Conservation (phyloP, 768 basidiomycete genomes). For the Pisolithus tinctorius region DNA sequence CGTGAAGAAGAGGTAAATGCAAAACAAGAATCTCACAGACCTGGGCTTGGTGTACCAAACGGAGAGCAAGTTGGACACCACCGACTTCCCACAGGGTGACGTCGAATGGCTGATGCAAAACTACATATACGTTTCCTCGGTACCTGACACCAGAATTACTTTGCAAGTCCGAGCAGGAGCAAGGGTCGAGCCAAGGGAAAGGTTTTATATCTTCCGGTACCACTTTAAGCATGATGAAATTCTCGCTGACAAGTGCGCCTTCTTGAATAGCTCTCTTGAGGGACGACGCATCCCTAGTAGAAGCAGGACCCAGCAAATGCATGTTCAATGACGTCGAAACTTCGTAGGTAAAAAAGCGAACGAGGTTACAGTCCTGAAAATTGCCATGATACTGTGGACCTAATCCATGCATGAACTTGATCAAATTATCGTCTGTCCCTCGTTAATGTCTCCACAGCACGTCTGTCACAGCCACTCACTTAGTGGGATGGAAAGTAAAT, state of each 20-base stretch:
- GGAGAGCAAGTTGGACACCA: constrained; percentile 66
- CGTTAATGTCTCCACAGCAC: constrained; percentile 10
- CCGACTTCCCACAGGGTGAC: constrained; percentile 77
- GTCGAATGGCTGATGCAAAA: constrained; percentile 63
- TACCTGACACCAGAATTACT: not conserved
- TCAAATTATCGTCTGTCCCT: constrained; percentile 56
- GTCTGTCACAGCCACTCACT: constrained; percentile 29
- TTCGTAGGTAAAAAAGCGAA: constrained; percentile 79
- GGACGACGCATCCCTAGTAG: constrained; percentile 27
- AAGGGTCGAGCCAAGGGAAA: constrained; percentile 10
- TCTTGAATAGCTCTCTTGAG: constrained; percentile 36
- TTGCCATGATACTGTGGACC: constrained; percentile 72
- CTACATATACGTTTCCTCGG: constrained; percentile 52
- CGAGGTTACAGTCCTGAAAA: constrained; percentile 65
- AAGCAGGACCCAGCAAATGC: constrained; percentile 52
- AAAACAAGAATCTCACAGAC: constrained; percentile 31
- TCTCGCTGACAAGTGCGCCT: constrained; percentile 34
- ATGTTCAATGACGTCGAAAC: constrained; percentile 81
- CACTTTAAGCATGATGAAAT: constrained; percentile 36
- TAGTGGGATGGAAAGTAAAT: constrained; percentile 52
- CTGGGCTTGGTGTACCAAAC: constrained; percentile 69
- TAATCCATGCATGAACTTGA: constrained; percentile 72
- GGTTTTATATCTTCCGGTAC: constrained; percentile 17
- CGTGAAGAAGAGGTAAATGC: not conserved
- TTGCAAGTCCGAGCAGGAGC: not conserved